Evolutionary conservation across 306 rosid genomes (phyloP), one percentile per base, ranked within the genome.

Genomic region (Malus asiatica): DNA sequence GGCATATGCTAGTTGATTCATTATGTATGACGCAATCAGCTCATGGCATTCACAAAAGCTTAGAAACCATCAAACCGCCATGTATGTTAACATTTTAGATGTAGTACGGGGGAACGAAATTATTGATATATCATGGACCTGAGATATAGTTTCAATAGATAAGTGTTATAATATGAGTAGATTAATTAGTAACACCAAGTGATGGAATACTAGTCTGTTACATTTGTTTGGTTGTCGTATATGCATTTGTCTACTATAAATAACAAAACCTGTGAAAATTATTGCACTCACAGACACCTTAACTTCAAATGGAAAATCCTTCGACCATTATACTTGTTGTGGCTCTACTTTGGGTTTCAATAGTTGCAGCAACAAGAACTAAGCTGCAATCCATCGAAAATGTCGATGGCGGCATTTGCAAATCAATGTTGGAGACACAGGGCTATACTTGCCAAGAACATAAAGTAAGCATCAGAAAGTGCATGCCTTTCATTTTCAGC

Each of bases 391-490:
- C 59, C 42, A 16, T 40, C 51, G 15, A 46, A 8, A 20, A 15
- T 11, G 27, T 19, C 3, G 12, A 20, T 52, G 29, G 33, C 10
- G 19, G 88, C 38, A 78, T 89, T 14, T 84, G 91, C 83, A 77
- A 80, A 65, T 76, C 86, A 5, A 44, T 87, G 76, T 90, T 81
- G 66, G 81, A 81, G 76, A 84, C 79, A 53, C 87, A 73, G 75
- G 89, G 91, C 64, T 89, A 87, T 62, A 46, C 22, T 15, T 89
- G 94, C 55, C 84, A 84, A 77, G 87, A 87, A 72, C 94, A 30
- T 30, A 30, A 30, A 30, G 32, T 30, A 76, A 33, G 29, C 11
- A 19, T 38, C 16, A 33, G 51, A 33, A 66, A 66, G 12, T 19
- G 14, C 27, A 13, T 33, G 70, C 71, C 13, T 76, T 40, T 27